Evolutionary conservation across 1,284 basidiomycete species (phyloP).

Genomic region (Pseudozyma thailandica): DNA sequence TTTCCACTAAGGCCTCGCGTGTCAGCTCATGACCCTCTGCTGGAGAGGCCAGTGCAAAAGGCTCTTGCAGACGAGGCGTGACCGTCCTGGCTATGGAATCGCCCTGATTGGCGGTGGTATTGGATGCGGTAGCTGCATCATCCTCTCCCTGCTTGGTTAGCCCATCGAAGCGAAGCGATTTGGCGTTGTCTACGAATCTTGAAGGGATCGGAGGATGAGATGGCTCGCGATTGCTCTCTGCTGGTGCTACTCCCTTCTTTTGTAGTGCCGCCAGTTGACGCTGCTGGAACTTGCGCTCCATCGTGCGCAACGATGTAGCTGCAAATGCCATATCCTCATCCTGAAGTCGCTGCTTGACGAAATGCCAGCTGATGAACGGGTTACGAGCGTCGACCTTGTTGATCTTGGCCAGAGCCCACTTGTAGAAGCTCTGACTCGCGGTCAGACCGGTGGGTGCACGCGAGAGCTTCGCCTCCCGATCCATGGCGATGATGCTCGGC

Average conservation of each 20-base stretch:
- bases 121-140: not conserved
- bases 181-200: conserved; percentile 7
- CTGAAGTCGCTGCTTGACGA: conserved; percentile 55
- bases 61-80: conserved; percentile 16
- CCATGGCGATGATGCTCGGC: conserved; percentile 54
- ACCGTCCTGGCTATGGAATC: not conserved
- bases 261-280: conserved; percentile 17
- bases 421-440: conserved; percentile 41
- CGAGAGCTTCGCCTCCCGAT: conserved; percentile 28
- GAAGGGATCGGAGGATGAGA: conserved; percentile 33
- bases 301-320: conserved; percentile 44
- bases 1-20: conserved; percentile 59
- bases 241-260: conserved; percentile 1
- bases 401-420: conserved; percentile 47
- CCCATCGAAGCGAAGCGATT: conserved; percentile 28
- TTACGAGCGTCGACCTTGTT: conserved; percentile 58
- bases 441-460: conserved; percentile 19
- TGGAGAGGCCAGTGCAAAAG: conserved; percentile 8
- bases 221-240: not conserved
- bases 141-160: not conserved
- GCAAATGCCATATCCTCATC: conserved; percentile 59
- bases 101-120: not conserved
- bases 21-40: conserved; percentile 49
- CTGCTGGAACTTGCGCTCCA: conserved; percentile 53
- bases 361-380: conserved; percentile 61